phyloP scores from a whole-genome alignment of 2,329 filamentous ascomycete species.

The Volutella citrinella region DNA sequence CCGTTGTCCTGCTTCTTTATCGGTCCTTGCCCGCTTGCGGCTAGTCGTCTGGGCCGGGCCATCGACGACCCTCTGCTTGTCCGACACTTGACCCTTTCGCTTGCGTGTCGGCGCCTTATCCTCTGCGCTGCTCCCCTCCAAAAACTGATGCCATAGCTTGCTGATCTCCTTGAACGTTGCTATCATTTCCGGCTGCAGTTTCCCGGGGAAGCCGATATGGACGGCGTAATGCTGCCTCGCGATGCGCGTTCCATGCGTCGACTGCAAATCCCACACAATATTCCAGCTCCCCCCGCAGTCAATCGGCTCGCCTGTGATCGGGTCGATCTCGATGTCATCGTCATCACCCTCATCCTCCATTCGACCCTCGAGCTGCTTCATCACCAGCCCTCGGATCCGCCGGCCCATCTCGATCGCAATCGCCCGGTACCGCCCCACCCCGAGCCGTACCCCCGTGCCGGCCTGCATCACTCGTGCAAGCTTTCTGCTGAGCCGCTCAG shows the following conservation, averaged over 20 bases:
- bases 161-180: constrained; percentile 2
- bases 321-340: constrained; percentile 2
- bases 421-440: not conserved
- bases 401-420: constrained; percentile 3
- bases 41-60: no score
- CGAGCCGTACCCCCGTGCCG: not conserved
- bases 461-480: not conserved
- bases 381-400: constrained; percentile 1
- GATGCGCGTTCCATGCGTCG: not conserved
- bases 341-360: constrained; percentile 1
- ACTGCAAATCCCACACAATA: no score
- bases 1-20: no score
- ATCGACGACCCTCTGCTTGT: no score
- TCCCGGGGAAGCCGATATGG: not conserved
- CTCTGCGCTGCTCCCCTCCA: no score
- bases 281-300: constrained; percentile 1
- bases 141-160: constrained; percentile 4
- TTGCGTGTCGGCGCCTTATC: no score
- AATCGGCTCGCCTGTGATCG: constrained; percentile 1
- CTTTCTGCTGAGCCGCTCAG: not conserved
- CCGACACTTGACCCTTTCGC: no score
- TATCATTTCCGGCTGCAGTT: constrained; percentile 4
- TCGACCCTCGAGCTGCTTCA: not conserved
- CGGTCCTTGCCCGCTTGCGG: no score
- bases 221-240: not conserved